Conservation (phyloP, 306 rosid genomes). For the Carpinus viminea region DNA sequence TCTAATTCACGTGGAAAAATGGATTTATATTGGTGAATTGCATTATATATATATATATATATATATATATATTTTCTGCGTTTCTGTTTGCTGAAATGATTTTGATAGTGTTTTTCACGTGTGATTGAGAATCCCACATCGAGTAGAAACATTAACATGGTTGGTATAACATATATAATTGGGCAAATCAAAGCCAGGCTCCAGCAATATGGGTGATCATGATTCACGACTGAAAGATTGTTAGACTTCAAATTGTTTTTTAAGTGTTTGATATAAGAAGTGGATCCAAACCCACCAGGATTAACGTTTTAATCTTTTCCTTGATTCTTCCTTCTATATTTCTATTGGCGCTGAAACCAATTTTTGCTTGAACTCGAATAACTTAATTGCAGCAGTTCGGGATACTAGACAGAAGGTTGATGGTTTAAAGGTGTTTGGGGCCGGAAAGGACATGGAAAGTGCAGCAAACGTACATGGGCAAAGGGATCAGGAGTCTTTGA, state of each 20-base stretch:
- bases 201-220: too few relatives aligned
- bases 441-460: conserved; percentile 18
- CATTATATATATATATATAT: too few relatives aligned
- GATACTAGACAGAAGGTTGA: conserved; percentile 53
- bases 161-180: too few relatives aligned
- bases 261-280: too few relatives aligned
- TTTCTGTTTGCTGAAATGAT: neutral
- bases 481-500: conserved; percentile 8
- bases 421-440: conserved; percentile 23
- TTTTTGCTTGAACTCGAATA: conserved; percentile 9
- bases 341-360: neutral
- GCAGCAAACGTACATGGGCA: neutral
- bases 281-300: too few relatives aligned
- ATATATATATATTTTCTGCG: too few relatives aligned
- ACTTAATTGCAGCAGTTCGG: conserved; percentile 18
- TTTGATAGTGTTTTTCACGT: neutral
- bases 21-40: neutral
- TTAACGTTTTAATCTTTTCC: neutral
- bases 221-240: too few relatives aligned
- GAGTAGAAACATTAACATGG: too few relatives aligned
- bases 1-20: neutral
- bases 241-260: too few relatives aligned
- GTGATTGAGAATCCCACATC: too few relatives aligned
- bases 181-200: too few relatives aligned
- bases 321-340: neutral